These are phyloP conservation scores for Nakaseomyces nivariensis DNA, from an alignment of 1,139 yeast genomes.

Conservation along the genomic window DNA sequence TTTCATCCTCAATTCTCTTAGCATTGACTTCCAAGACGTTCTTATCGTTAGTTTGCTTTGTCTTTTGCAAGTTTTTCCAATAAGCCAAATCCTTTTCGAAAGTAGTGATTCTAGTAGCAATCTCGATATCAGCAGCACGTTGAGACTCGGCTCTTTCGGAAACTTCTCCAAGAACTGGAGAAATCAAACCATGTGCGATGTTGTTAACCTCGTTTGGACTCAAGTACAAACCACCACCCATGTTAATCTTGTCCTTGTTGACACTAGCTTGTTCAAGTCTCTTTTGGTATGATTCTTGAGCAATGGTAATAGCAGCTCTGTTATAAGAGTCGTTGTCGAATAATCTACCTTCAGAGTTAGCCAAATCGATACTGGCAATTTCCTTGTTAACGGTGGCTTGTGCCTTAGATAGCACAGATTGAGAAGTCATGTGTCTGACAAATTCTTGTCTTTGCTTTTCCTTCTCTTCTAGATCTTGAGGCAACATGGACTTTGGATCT, in stretches of 20 bases:
- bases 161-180: conserved; percentile 78
- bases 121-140: conserved; percentile 57
- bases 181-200: conserved; percentile 73
- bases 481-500: conserved; percentile 13
- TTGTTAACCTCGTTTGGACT: conserved; percentile 65
- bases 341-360: conserved; percentile 30
- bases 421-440: conserved; percentile 26
- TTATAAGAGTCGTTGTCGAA: conserved; percentile 33
- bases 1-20: conserved; percentile 27
- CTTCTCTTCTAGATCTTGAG: conserved; percentile 12
- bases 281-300: conserved; percentile 40
- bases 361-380: conserved; percentile 35
- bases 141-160: conserved; percentile 60
- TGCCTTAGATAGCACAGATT: conserved; percentile 53
- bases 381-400: conserved; percentile 47
- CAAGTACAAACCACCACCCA: conserved; percentile 86
- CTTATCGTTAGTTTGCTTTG: conserved; percentile 19
- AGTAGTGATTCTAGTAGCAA: conserved; percentile 20
- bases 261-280: conserved; percentile 9
- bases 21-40: conserved; percentile 18
- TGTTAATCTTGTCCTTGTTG: conserved; percentile 36
- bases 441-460: conserved; percentile 15
- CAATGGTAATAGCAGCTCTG: conserved; percentile 48
- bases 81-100: conserved; percentile 6
- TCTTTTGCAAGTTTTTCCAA: conserved; percentile 14